Evolutionary conservation across 2,329 filamentous ascomycete genomes (phyloP).

Genomic region (Colletotrichum orbiculare): DNA sequence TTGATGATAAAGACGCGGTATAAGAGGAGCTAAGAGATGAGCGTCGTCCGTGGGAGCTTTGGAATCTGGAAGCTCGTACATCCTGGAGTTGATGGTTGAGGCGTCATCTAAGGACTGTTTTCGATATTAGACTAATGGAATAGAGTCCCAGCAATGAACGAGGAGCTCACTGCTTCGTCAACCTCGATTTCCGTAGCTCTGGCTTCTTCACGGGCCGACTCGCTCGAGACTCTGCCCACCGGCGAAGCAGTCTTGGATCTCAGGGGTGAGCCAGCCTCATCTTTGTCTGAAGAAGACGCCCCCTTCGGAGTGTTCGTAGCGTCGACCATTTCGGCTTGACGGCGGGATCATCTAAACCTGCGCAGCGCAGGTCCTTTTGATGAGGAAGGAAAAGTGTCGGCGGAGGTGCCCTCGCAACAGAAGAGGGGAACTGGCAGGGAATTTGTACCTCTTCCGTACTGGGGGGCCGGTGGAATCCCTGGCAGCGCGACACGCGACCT

Average conservation of each 20-base stretch:
- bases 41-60: no score
- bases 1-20: conserved; percentile 19
- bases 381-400: no score
- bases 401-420: no score
- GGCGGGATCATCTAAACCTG: no score
- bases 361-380: no score
- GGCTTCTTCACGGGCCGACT: background rate
- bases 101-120: background rate
- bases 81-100: conserved; percentile 6
- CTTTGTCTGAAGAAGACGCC: background rate
- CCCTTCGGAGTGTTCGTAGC: background rate
- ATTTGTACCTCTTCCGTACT: no score
- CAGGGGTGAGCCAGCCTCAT: background rate
- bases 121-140: background rate
- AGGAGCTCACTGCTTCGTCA: background rate
- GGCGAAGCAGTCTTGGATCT: background rate
- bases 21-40: conserved; percentile 2
- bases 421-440: no score
- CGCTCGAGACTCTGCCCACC: background rate
- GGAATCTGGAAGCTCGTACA: background rate
- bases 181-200: background rate
- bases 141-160: no score
- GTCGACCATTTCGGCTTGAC: background rate
- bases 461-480: no score
- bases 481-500: no score